Evolutionary conservation across 2,329 filamentous ascomycete genomes (phyloP).

Genomic region (Calonectria honghensis): DNA sequence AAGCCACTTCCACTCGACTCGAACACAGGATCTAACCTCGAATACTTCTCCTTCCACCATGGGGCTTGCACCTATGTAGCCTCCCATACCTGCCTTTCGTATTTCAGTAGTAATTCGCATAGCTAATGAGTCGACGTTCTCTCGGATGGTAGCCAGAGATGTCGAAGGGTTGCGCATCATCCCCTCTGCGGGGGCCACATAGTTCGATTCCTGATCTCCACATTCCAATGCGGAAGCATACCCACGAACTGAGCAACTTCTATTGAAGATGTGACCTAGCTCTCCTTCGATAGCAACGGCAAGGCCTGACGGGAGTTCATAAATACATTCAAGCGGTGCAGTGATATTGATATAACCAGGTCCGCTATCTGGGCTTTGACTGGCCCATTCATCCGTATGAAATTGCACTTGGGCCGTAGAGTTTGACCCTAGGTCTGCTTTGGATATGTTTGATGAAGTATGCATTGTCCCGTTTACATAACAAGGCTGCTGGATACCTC

Average conservation of each 20-base stretch:
- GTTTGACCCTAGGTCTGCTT: not conserved
- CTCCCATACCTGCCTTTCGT: not conserved
- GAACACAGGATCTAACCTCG: too few relatives aligned
- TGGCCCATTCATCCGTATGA: not conserved
- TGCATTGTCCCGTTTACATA: slow-evolving; percentile 2
- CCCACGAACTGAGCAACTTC: not conserved
- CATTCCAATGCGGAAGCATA: not conserved
- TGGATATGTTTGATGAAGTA: slow-evolving; percentile 1
- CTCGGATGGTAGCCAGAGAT: not conserved
- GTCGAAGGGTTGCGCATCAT: not conserved
- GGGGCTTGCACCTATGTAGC: not conserved
- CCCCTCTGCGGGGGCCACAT: not conserved
- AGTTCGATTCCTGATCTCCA: not conserved
- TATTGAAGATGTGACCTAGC: not conserved
- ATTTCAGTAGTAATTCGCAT: slow-evolving; percentile 6
- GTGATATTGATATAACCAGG: not conserved
- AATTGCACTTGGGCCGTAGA: not conserved
- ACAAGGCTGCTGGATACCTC: not conserved
- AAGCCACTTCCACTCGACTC: too few relatives aligned
- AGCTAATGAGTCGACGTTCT: not conserved
- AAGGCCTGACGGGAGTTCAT: not conserved
- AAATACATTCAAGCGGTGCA: not conserved
- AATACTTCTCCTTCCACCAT: not conserved
- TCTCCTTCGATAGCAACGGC: not conserved
- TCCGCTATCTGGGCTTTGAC: not conserved